These are phyloP conservation scores for Verticillium dahliae DNA, from an alignment of 2,329 filamentous ascomycete species.

Conservation along the genomic window DNA sequence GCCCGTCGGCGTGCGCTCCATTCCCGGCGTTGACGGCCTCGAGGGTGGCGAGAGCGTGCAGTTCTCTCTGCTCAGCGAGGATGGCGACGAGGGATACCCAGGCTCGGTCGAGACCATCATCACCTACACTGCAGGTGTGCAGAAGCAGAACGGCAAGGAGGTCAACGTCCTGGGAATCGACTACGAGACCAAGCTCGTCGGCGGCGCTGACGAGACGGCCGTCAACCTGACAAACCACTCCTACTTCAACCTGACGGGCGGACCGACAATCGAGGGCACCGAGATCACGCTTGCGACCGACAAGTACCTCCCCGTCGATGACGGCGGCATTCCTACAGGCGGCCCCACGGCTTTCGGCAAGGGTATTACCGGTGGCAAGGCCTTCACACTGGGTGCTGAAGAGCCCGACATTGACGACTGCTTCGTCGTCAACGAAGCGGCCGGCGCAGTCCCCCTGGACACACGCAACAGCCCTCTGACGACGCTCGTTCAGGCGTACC, in stretches of 20 bases:
- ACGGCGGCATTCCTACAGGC: constrained; percentile 66
- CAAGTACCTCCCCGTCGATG: constrained; percentile 68
- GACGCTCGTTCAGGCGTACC: constrained; percentile 64
- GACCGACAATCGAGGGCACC: constrained; percentile 47
- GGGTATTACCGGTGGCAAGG: constrained; percentile 54
- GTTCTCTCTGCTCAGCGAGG: constrained; percentile 61
- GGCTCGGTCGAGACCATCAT: constrained; percentile 74
- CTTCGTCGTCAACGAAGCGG: constrained; percentile 68
- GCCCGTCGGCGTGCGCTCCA: constrained; percentile 42
- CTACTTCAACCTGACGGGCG: constrained; percentile 60
- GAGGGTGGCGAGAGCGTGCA: constrained; percentile 59
- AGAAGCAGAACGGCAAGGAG: constrained; percentile 51
- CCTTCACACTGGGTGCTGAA: constrained; percentile 65
- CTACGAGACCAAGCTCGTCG: constrained; percentile 79
- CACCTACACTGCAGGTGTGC: constrained; percentile 70
- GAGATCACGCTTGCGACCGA: constrained; percentile 60
- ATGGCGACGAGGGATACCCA: constrained; percentile 87
- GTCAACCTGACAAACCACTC: constrained; percentile 96
- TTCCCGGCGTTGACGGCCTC: constrained; percentile 43
- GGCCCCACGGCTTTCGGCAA: constrained; percentile 54
- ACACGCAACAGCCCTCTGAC: constrained; percentile 57
- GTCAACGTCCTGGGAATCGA: constrained; percentile 75
- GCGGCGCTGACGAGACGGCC: constrained; percentile 77
- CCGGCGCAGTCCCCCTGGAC: constrained; percentile 55
- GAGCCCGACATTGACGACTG: constrained; percentile 83